phyloP scores from a whole-genome alignment of 352 stramenopile genomes.

The Pythium rishiriense region DNA sequence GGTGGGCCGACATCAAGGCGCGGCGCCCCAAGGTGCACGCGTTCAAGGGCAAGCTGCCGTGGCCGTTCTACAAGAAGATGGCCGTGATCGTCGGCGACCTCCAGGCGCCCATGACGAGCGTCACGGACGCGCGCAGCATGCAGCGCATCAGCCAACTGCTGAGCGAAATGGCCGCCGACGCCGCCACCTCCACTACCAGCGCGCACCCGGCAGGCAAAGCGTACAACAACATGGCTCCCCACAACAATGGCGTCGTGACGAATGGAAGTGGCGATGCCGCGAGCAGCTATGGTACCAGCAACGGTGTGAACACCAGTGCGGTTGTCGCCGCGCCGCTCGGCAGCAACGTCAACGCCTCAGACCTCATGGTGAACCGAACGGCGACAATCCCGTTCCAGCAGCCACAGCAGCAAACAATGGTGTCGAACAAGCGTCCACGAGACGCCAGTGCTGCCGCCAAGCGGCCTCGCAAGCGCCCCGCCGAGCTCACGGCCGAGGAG shows the following conservation, averaged over 20 bases:
- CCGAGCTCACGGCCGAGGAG: slow-evolving; percentile 19
- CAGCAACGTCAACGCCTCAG: neutral
- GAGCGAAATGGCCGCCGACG: slow-evolving; percentile 13
- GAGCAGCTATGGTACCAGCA: neutral
- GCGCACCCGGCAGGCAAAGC: neutral
- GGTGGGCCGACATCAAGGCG: slow-evolving; percentile 48
- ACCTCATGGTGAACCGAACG: no score
- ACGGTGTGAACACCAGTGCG: neutral
- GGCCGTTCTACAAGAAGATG: slow-evolving; percentile 50
- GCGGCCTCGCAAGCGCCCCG: slow-evolving; percentile 14
- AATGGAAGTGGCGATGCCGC: neutral
- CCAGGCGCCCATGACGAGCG: slow-evolving; percentile 13
- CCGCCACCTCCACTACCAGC: neutral
- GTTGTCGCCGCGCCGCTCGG: no score
- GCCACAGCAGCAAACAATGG: neutral
- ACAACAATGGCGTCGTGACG: neutral
- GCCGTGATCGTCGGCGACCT: slow-evolving; percentile 41
- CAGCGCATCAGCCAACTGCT: slow-evolving; percentile 32
- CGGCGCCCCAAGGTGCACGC: slow-evolving; percentile 47
- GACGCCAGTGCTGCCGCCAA: neutral
- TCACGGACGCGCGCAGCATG: slow-evolving; percentile 20
- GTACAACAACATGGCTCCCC: neutral
- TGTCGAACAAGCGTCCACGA: neutral
- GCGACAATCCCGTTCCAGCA: neutral
- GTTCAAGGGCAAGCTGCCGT: slow-evolving; percentile 62